Conservation (phyloP, 2,329 filamentous ascomycete genomes). For the Microdochium trichocladiopsis region DNA sequence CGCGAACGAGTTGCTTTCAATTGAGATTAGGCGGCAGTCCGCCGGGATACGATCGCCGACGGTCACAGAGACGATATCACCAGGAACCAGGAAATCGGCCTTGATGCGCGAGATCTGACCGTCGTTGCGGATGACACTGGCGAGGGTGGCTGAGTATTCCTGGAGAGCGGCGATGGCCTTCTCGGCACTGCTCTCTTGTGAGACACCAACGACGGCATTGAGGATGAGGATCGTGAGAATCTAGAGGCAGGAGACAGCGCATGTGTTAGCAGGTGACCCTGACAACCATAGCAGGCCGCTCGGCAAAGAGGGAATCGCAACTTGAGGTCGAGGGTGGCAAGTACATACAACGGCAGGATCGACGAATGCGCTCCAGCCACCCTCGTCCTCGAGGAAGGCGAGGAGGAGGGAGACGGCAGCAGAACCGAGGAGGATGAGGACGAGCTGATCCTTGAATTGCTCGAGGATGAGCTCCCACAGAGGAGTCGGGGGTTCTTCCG, state of each 20-base stretch:
- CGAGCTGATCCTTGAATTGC: conserved; percentile 98
- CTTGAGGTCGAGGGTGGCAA: background rate
- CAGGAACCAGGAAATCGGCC: conserved; percentile 94
- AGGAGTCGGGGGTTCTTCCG: conserved; percentile 90
- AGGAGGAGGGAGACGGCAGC: conserved; percentile 90
- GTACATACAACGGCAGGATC: conserved; percentile 83
- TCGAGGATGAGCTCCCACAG: conserved; percentile 95
- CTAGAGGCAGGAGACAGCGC: conserved; percentile 33
- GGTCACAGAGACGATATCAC: conserved; percentile 80
- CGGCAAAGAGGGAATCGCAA: background rate
- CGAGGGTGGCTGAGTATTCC: conserved; percentile 98
- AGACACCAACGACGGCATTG: conserved; percentile 95
- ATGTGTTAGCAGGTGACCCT: conserved; percentile 4
- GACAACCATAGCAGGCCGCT: background rate
- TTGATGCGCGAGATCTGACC: conserved; percentile 76
- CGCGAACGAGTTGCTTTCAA: conserved; percentile 95
- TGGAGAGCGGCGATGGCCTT: conserved; percentile 97
- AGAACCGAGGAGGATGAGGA: conserved; percentile 88
- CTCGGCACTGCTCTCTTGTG: conserved; percentile 96
- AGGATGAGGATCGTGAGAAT: conserved; percentile 95
- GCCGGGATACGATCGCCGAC: conserved; percentile 92
- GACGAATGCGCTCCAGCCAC: conserved; percentile 95
- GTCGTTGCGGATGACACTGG: conserved; percentile 78
- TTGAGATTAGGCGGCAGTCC: conserved; percentile 81
- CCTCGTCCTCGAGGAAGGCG: conserved; percentile 85